phyloP scores from a whole-genome alignment of 371 early-diverging fungal genomes.

The Syncephalastrum monosporum region DNA sequence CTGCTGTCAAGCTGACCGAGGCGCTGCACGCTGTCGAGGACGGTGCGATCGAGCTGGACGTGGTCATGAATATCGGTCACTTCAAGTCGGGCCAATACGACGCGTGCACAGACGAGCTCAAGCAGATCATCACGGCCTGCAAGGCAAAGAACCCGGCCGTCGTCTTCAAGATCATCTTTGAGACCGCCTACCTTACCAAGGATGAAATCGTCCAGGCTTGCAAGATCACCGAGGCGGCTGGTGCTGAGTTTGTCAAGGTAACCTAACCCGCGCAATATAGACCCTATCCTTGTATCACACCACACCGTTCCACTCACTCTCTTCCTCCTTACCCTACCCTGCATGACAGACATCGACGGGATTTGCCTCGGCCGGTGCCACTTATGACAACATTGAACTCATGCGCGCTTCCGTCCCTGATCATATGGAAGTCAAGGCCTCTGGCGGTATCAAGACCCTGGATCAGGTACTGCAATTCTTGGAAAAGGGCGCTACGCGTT shows the following conservation, averaged over 20 bases:
- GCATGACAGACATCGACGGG: conserved; percentile 55
- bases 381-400: conserved; percentile 51
- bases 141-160: conserved; percentile 44
- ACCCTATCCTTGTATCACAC: too few relatives aligned
- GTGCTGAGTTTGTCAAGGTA: conserved; percentile 65
- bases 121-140: conserved; percentile 36
- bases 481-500: conserved; percentile 59
- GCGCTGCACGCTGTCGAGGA: conserved; percentile 55
- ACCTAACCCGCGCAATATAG: background rate
- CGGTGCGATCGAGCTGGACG: conserved; percentile 65
- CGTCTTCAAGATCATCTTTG: conserved; percentile 66
- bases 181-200: conserved; percentile 59
- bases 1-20: conserved; percentile 58
- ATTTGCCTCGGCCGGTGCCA: conserved; percentile 60
- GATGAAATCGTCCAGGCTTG: conserved; percentile 60
- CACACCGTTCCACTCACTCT: conserved; percentile 1
- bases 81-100: conserved; percentile 50
- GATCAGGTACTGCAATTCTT: conserved; percentile 60
- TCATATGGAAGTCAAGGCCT: conserved; percentile 61
- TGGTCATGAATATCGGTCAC: conserved; percentile 64
- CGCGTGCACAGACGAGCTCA: conserved; percentile 53
- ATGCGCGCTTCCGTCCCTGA: conserved; percentile 53
- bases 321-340: background rate
- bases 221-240: conserved; percentile 48
- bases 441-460: conserved; percentile 63